Base-by-base conservation (phyloP, 2,329 filamentous ascomycete species). In the Trichoderma gracile region DNA sequence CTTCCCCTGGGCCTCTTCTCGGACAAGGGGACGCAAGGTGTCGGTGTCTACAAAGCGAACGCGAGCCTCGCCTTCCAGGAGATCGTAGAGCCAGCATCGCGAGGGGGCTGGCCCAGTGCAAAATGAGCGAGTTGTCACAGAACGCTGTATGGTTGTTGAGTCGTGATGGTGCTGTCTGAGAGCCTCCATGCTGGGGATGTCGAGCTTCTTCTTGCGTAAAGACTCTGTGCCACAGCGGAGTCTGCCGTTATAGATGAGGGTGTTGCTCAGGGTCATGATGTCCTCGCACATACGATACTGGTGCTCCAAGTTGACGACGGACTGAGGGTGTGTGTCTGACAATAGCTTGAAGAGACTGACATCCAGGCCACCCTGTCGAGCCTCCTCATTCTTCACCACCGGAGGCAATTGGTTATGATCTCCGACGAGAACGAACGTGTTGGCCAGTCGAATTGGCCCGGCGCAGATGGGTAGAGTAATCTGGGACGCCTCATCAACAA, bases 261-360 rank as follows among this genome's bases (percentile, higher is more conserved):
- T 90, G 76, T 97, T 99, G 67, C 92, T 96, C 15, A 99, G 84
- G 2, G 89, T 84, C 94, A 98, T 98, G 66, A 99, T 91, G 67
- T 99, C 95, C 69, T 95, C 91, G 71, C 92, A 97, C 95, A 99
- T 99, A 67, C 95, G 92, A 74, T 99, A 99, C 74, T 99, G 95
- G 72, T 97, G 93, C 71, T 95, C 93, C 1, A 99, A 84, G 68
- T 91, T 96, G 67, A 96, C 92, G 2, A 99, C 93, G 0, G 93
- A 93, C 53, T 87, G 81, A 0, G 95, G 93, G 68, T 98, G 93
- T 0, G 86, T 84, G 72, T 98, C 95, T 1, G 93, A 97, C 14
- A 99, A 84, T 3, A 95, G 83, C 74, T 96, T 96, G 83, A 99
- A 99, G 58, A 99, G 82, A 74, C 92, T 96, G 52, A 97, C 85